Evolutionary conservation across 352 stramenopile species (phyloP).

Genomic region (Pythium coloratum): DNA sequence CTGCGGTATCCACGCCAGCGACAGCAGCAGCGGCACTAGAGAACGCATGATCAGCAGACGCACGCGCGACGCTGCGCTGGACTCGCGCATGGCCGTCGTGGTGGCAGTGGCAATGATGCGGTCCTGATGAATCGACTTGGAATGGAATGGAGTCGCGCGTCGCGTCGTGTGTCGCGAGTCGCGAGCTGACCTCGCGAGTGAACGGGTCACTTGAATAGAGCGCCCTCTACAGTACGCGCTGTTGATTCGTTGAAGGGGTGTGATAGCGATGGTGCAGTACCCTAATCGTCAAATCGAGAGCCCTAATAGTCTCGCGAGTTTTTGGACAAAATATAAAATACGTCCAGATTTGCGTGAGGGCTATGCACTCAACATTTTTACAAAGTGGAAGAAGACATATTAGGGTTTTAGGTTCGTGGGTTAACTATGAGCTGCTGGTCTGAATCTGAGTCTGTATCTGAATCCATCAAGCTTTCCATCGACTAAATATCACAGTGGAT

Average conservation of each 20-base stretch:
- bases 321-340: too few relatives aligned
- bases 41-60: not conserved
- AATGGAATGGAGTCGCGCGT: too few relatives aligned
- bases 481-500: not conserved
- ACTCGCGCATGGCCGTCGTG: not conserved
- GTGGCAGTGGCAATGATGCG: not conserved
- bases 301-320: too few relatives aligned
- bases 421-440: not conserved
- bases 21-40: not conserved
- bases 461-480: not conserved
- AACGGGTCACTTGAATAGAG: not conserved
- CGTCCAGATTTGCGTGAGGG: too few relatives aligned
- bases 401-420: not conserved
- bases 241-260: not conserved
- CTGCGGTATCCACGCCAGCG: not conserved
- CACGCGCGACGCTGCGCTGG: not conserved
- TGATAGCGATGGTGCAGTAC: not conserved
- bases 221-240: not conserved
- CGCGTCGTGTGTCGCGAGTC: too few relatives aligned
- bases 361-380: too few relatives aligned
- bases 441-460: slow-evolving; percentile 3
- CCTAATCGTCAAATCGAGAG: not conserved
- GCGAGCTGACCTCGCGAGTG: not conserved
- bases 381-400: not conserved
- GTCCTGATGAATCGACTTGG: too few relatives aligned